Evolutionary conservation across 139 green algal species (phyloP), one percentile per base, ranked within the genome.

Genomic region (Edaphochlamys debaryana): DNA sequence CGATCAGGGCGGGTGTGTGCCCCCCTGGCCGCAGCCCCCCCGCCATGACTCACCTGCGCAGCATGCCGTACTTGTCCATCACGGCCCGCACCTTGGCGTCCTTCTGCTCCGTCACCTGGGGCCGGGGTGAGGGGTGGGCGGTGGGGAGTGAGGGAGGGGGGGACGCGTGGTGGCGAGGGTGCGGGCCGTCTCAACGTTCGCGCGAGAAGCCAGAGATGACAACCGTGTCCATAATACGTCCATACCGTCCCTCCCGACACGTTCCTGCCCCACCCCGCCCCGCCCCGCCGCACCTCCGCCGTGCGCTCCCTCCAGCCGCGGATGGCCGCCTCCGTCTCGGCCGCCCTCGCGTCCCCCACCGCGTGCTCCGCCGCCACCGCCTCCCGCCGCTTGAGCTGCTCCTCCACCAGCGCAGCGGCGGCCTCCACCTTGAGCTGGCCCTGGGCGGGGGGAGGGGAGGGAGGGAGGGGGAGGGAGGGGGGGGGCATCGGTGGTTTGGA

Each of bases 291-390:
- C n/a, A n/a, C n/a, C n/a, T n/a, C 87, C 13, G 78, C 60, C 15
- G 85, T 71, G 72, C 64, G 83, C 83, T 89, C 83, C 0, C 73
- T 67, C 67, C 81, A 69, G 45, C 30, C 79, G 1, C 87, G 87
- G n/a, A 90, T 86, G 82, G 85, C 67, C 29, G 90, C 93, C 32
- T 97, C 92, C 77, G 95, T 93, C 79, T 98, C 91, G 42, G 90
- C 86, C 17, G 93, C 84, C 42, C 91, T 88, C 27, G 94, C 93
- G 45, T 87, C 73, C 22, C 89, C 87, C 9, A 91, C 93, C 22
- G 91, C 93, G 71, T 95, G 94, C 75, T 94, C 93, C 38, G 94
- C 94, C 86, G 95, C 87, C 37, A 94, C 89, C 0, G 92, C 94
- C 85, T 97, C 95, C 70, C 92, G 94, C 62, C 95, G 88, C 32